A percentile compares a stretch with the other conserved stretches of the same genome.
Conservation (phyloP, 2,329 filamentous ascomycete genomes). For the Claviceps digitariae region DNA sequence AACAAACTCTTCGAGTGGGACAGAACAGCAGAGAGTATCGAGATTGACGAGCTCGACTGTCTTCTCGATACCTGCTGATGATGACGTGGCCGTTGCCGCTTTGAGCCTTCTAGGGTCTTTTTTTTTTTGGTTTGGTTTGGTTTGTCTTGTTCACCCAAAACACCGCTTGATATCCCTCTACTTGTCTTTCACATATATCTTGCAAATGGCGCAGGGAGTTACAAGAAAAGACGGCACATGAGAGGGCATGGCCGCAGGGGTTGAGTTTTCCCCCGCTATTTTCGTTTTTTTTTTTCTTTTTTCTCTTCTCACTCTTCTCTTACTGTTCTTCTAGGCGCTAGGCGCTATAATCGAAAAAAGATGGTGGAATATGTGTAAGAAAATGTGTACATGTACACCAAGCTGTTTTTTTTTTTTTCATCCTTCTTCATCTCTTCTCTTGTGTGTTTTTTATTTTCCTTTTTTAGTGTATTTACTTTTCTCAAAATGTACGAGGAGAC, state of each 20-base stretch:
- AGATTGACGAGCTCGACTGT: constrained; percentile 84
- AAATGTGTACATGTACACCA: background rate
- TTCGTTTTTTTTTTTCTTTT: background rate
- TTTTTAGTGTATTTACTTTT: constrained; percentile 2
- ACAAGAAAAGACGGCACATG: background rate
- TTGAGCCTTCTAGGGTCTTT: constrained; percentile 4
- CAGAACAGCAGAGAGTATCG: constrained; percentile 72
- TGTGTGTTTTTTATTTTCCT: background rate
- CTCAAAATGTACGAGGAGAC: constrained; percentile 9
- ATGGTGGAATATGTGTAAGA: background rate
- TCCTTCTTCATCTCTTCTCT: background rate
- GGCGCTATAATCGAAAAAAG: background rate
- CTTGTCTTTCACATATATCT: constrained; percentile 5
- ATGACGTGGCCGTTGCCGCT: background rate
- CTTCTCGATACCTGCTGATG: constrained; percentile 62
- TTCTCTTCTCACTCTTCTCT: background rate
- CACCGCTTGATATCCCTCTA: background rate
- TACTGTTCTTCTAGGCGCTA: background rate
- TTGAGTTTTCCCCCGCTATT: too few relatives aligned
- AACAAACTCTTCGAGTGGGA: constrained; percentile 40
- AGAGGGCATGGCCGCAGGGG: background rate
- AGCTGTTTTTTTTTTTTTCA: constrained; percentile 6
- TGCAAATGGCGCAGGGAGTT: constrained; percentile 11
- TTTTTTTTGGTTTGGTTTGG: background rate
- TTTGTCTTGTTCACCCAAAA: background rate